Conservation (phyloP, 805 yeast species). For the Candida awuae region DNA sequence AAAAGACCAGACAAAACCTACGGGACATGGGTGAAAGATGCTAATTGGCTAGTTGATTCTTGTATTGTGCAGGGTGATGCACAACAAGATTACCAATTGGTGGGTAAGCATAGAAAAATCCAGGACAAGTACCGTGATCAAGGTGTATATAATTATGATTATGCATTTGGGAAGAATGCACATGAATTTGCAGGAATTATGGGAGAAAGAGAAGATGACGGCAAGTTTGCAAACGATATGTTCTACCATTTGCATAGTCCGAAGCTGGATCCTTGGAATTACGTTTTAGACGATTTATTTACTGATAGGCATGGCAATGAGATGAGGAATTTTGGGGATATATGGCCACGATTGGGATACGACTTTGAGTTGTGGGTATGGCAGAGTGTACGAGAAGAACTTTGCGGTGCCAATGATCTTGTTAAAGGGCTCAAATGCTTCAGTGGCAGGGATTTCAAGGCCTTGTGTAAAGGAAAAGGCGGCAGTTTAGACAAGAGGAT, state of each 20-base stretch:
- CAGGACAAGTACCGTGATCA: slow-evolving; percentile 10
- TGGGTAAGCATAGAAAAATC: slow-evolving; percentile 8
- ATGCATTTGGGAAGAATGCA: slow-evolving; percentile 15
- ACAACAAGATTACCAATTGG: slow-evolving; percentile 18
- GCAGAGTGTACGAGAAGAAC: slow-evolving; percentile 14
- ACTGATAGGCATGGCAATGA: slow-evolving; percentile 12
- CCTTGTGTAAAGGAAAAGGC: slow-evolving; percentile 17
- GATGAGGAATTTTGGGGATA: slow-evolving; percentile 23
- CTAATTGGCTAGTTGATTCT: slow-evolving; percentile 17
- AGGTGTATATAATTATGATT: slow-evolving; percentile 17
- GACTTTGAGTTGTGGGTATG: slow-evolving; percentile 24
- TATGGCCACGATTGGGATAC: slow-evolving; percentile 13
- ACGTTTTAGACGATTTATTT: slow-evolving; percentile 15
- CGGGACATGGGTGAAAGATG: slow-evolving; percentile 15
- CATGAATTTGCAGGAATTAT: slow-evolving; percentile 8
- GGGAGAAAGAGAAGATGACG: slow-evolving; percentile 9
- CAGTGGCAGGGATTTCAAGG: slow-evolving; percentile 13
- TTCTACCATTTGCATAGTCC: slow-evolving; percentile 43
- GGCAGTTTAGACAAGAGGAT: slow-evolving; percentile 16
- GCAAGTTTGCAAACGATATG: slow-evolving; percentile 17
- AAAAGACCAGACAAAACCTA: slow-evolving; percentile 22
- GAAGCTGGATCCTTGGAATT: slow-evolving; percentile 42
- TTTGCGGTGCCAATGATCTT: slow-evolving; percentile 17
- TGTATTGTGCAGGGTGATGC: slow-evolving; percentile 26
- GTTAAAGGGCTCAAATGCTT: slow-evolving; percentile 17